Evolutionary conservation across 1,139 yeast genomes (phyloP).

Genomic region (Candida sp.): DNA sequence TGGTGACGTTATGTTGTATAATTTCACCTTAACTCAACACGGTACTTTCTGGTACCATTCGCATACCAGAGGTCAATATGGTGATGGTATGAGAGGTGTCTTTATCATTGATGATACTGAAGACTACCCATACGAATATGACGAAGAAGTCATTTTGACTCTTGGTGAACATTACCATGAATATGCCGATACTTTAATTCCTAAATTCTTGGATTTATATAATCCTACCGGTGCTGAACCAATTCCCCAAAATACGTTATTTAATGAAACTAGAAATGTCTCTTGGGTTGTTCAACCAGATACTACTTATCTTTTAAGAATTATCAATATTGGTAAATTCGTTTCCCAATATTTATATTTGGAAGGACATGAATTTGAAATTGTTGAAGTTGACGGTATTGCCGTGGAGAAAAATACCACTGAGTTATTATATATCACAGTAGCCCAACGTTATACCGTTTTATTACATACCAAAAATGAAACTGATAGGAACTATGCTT

Average conservation of each 20-base stretch:
- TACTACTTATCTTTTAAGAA: conserved; percentile 60
- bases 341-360: conserved; percentile 67
- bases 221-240: conserved; percentile 88
- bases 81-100: conserved; percentile 77
- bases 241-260: conserved; percentile 61
- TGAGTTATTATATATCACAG: conserved; percentile 58
- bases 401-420: conserved; percentile 56
- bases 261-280: conserved; percentile 61
- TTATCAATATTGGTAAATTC: conserved; percentile 67
- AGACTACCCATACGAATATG: conserved; percentile 52
- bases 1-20: conserved; percentile 59
- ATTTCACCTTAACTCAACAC: conserved; percentile 62
- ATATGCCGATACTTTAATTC: conserved; percentile 39
- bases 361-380: conserved; percentile 64
- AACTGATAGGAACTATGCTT: conserved; percentile 50
- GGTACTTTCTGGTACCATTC: conserved; percentile 86
- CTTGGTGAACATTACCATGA: conserved; percentile 64
- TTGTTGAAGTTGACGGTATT: conserved; percentile 75
- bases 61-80: conserved; percentile 73
- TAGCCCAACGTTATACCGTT: conserved; percentile 70
- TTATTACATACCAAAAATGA: conserved; percentile 51
- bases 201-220: conserved; percentile 52
- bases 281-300: conserved; percentile 58
- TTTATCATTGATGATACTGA: conserved; percentile 63
- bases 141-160: conserved; percentile 56